Conservation (phyloP, 345 rosid species). For the Citrus sp. region DNA sequence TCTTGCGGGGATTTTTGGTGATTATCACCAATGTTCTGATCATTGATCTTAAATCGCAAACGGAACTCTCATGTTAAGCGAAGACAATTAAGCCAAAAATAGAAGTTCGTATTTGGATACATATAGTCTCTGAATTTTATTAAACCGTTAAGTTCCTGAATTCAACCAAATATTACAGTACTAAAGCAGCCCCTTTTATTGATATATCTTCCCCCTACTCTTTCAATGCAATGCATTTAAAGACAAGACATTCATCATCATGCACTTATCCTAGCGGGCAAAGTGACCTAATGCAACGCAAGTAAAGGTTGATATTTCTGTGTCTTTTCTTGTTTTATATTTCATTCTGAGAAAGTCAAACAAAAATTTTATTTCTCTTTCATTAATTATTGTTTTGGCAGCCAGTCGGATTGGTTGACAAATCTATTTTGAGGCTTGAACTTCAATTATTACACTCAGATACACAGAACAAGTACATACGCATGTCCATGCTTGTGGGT, state of each 20-base stretch:
- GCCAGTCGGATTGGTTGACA: not conserved
- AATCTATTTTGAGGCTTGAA: not conserved
- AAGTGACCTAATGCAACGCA: no score
- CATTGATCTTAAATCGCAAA: not conserved
- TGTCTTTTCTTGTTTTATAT: not conserved
- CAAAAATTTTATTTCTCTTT: not conserved
- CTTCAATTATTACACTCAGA: not conserved
- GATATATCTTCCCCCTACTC: not conserved
- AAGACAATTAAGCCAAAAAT: no score
- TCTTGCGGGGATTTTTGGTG: slow-evolving; percentile 68
- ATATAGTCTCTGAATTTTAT: not conserved
- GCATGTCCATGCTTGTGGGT: not conserved
- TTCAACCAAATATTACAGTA: no score
- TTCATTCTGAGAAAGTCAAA: not conserved
- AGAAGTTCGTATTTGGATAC: not conserved
- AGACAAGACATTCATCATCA: no score
- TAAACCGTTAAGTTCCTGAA: no score
- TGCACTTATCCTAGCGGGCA: not conserved
- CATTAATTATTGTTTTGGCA: not conserved
- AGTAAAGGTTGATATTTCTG: not conserved
- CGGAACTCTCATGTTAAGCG: not conserved
- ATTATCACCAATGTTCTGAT: not conserved
- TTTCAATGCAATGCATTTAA: not conserved
- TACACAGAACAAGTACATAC: not conserved
- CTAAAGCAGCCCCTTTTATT: not conserved